Base-by-base conservation (phyloP, 2,329 filamentous ascomycete genomes). In the Cephalotrichum gorgonifer region DNA sequence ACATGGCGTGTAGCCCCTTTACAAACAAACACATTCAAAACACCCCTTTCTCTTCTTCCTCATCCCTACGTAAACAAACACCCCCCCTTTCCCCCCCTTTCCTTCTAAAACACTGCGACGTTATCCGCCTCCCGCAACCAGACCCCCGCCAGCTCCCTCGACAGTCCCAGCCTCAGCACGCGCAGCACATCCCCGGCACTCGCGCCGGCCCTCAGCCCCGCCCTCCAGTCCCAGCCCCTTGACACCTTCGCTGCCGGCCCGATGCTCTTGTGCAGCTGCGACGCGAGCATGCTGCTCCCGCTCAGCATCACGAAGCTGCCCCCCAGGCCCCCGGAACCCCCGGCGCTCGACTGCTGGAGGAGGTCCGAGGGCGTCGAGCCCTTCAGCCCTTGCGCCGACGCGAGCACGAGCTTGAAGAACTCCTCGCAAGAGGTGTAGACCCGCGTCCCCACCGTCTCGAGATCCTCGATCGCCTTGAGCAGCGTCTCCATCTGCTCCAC, bases 161-260 rank as follows among this genome's bases (percentile, higher is more conserved):
- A 85, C 59, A 95, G 64, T 2, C 83, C 85, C 47, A 88, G 63
- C 54, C 90, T 76, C 64, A 95, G 62, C 54, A 83, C 76, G 54
- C 75, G 74, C 51, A 95, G 66, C n/a, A 96, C 72, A 54, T 91
- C 85, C 44, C 74, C 73, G 0, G 81, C 85, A 53, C 69, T 80
- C 17, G 76, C 78, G 11, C 71, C 73, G 27, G 76, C 59, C 79
- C 71, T 83, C 85, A 94, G 70, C 82, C 86, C 86, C 64, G 69
- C 71, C 56, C 87, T 72, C 88, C 86, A 90, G 64, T 90, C 83
- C 86, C 85, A 89, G 12, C 80, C 80, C 48, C 85, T 70, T 4
- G 30, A 28, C 30, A 67, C 66, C 44, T 69, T 60, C 3, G 63
- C 65, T 6, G 71, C 64, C 49, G 74, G 65, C n/a, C 66, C 67